These are phyloP conservation scores for Globisporangium ultimum DNA, from an alignment of 352 stramenopile species.

Conservation along the genomic window DNA sequence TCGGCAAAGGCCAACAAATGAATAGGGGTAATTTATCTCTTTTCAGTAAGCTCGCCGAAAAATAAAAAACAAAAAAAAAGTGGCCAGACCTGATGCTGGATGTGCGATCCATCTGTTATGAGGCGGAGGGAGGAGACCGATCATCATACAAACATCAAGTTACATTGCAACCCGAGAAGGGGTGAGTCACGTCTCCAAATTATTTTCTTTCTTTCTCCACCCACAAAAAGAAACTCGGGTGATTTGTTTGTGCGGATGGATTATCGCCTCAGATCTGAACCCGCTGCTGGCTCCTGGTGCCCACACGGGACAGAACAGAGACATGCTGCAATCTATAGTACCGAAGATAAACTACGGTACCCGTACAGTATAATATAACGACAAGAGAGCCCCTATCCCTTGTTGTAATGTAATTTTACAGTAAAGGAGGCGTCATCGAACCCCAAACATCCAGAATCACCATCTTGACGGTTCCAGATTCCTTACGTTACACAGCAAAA, in stretches of 20 bases:
- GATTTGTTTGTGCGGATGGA: neutral
- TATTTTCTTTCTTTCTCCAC: neutral
- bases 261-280: slow-evolving; percentile 5
- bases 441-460: no score
- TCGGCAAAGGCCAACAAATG: neutral
- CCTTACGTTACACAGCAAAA: no score
- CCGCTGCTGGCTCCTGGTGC: no score
- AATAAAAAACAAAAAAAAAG: neutral
- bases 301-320: no score
- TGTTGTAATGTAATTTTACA: no score
- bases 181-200: neutral
- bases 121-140: neutral
- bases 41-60: neutral
- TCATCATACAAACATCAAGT: slow-evolving; percentile 2
- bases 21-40: neutral
- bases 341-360: no score
- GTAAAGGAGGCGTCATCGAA: no score
- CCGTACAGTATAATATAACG: no score
- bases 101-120: slow-evolving; percentile 1
- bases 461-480: no score
- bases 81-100: neutral
- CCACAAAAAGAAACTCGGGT: slow-evolving; percentile 5
- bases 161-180: neutral
- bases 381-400: no score
- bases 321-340: no score